Base-by-base conservation (phyloP, 2,329 filamentous ascomycete genomes). In the Colletotrichum sidae region DNA sequence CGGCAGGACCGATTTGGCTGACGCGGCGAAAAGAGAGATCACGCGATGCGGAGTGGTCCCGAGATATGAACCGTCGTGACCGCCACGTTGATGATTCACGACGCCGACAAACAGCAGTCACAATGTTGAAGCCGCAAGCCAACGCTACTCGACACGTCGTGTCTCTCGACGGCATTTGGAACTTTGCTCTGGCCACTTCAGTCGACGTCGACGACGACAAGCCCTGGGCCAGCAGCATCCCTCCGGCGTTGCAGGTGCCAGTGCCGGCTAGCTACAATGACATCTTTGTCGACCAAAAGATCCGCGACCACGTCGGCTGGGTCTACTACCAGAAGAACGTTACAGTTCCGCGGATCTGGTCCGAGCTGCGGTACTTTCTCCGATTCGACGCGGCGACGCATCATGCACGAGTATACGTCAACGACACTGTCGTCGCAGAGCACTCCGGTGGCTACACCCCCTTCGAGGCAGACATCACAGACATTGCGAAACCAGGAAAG, bases 221-320 rank as follows among this genome's bases (percentile, higher is more conserved):
- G 41, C 65, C 60, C 4, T 70, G 66, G 68, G 54, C 39, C 74
- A 80, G 5, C 74, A 80, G 1, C 56, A 77, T 2, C 74, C 6
- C 58, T 13, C n/a, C 54, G 9, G 46, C n/a, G 8, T 46, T 69
- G 1, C 71, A 71, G 49, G 52, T 67, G 4, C 71, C 71, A 1
- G 71, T 73, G 9, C 71, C 71, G 0, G 70, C 71, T 12, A 71
- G 69, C 52, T 73, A 72, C 68, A 72, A 73, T 10, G 71, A 73
- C 52, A 69, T 73, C 8, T 70, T 72, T 33, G 56, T 65, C 33
- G 65, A 72, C 33, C 38, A 41, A 4, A 51, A 60, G 11, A 73
- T 75, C n/a, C 71, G 64, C 15, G 63, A 74, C 41, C 73, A 75
- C 15, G 69, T 75, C 5, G 74, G 74, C 15, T 75, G 74, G 74